Evolutionary conservation across 2,329 filamentous ascomycete genomes (phyloP).

Genomic region (Chaetomiaceae sp.): DNA sequence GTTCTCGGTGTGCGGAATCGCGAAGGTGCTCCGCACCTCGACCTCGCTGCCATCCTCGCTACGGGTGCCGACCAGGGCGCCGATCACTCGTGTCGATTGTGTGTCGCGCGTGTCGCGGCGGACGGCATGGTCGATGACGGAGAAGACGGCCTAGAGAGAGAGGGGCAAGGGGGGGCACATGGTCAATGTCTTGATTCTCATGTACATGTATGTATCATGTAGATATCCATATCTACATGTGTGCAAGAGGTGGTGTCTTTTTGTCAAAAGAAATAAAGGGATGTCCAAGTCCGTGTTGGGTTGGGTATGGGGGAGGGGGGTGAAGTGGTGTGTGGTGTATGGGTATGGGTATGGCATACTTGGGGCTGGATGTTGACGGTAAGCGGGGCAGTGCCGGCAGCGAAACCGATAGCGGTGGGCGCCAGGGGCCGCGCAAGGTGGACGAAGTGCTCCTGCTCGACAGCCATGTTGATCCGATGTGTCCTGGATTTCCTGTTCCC

Average conservation of each 20-base stretch:
- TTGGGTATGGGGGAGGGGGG: background rate
- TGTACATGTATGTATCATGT: background rate
- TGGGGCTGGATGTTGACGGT: slow-evolving; percentile 94
- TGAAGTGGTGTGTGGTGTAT: slow-evolving; percentile 7
- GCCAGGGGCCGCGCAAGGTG: slow-evolving; percentile 91
- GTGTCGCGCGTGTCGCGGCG: slow-evolving; percentile 71
- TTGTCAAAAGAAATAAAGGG: too few species aligned
- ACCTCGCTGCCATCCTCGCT: slow-evolving; percentile 97
- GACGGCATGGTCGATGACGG: slow-evolving; percentile 88
- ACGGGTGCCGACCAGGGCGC: slow-evolving; percentile 85
- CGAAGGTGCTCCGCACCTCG: slow-evolving; percentile 93
- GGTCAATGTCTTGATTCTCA: slow-evolving; percentile 1
- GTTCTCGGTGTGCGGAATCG: slow-evolving; percentile 96
- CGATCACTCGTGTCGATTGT: slow-evolving; percentile 93
- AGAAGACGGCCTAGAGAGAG: slow-evolving; percentile 62
- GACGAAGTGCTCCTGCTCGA: slow-evolving; percentile 77
- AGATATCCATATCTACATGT: background rate
- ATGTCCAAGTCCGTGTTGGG: background rate
- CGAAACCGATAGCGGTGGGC: slow-evolving; percentile 70
- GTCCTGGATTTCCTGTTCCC: slow-evolving; percentile 17
- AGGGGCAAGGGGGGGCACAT: background rate
- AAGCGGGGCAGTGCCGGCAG: slow-evolving; percentile 82
- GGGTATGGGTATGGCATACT: slow-evolving; percentile 50
- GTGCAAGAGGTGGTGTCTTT: too few species aligned
- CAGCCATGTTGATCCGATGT: slow-evolving; percentile 70